Evolutionary conservation across 768 basidiomycete species (phyloP), one percentile per base, ranked within the genome.

Genomic region (Phanerochaete carnosa): DNA sequence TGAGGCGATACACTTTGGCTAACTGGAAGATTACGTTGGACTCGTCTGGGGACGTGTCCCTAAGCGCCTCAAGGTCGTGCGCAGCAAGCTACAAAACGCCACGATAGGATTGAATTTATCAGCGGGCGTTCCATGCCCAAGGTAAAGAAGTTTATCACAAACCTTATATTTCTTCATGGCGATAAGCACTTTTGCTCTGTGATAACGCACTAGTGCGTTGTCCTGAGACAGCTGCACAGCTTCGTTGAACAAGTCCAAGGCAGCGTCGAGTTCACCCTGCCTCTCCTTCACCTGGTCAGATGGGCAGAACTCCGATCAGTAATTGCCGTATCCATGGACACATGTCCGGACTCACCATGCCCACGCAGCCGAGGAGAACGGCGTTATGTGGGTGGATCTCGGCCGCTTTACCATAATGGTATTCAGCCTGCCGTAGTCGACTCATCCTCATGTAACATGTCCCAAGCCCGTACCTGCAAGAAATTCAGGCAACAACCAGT

Each of bases 1-100:
- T 75, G 65, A 91, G 79, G 50, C 92, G 86, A 70, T 97, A 98
- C 61, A 90, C 88, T 76, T 90, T 91, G 28, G 95, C 97, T 19
- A 99, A 85, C 74, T 98, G 89, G 83, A 97, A 97, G 61, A 95
- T 86, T 59, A 98, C 92, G 76, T 98, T 98, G 57, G 95, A 90
- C 78, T 99, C 97, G 70, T 95, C 93, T 7, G 96, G 96, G 35
- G 95, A 92, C 63, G 85, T 78, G 71, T 85, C 86, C 65, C 88
- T 83, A 55, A 99, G 83, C 62, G 80, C 77, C 75, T 94, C 87
- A 70, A 98, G 81, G 72, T 95, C 92, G 62, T 81, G 73, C 46
- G 94, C 82, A 22, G 96, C 95, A 45, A 79, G 79, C 95, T 97
- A 47, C 22, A 25, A 45, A 19, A 56, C 54, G 54, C 52, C 63